These are phyloP conservation scores for Lichtheimia corymbifera DNA, from an alignment of 371 early-diverging fungal species.

Conservation along the genomic window DNA sequence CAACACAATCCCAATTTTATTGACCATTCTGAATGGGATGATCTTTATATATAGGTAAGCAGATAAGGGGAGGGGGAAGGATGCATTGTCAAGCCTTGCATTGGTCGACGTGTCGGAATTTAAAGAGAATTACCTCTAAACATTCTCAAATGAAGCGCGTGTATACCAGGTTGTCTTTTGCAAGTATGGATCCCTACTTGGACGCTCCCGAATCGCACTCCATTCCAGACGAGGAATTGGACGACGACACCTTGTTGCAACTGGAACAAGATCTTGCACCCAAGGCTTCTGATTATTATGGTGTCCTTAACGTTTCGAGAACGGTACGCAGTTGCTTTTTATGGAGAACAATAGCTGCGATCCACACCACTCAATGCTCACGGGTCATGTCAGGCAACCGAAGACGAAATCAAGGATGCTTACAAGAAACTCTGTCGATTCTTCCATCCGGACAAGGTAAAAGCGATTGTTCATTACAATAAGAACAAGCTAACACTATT, in stretches of 20 bases:
- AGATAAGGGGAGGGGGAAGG: too few relatives aligned
- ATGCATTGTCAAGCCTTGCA: too few relatives aligned
- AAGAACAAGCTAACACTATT: background rate
- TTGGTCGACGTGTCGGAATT: too few relatives aligned
- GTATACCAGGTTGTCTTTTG: background rate
- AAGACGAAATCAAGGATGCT: constrained; percentile 84
- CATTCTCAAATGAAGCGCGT: too few relatives aligned
- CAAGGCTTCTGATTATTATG: constrained; percentile 74
- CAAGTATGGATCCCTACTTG: constrained; percentile 61
- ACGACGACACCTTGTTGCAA: constrained; percentile 48
- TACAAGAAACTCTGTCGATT: constrained; percentile 81
- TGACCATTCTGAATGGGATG: too few relatives aligned
- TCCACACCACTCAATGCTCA: background rate
- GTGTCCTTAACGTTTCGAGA: constrained; percentile 79
- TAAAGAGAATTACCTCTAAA: too few relatives aligned
- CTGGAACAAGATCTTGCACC: constrained; percentile 50
- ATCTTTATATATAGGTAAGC: too few relatives aligned
- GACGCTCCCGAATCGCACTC: constrained; percentile 30
- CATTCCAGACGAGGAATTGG: constrained; percentile 35
- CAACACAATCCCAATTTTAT: too few relatives aligned
- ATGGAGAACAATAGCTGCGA: constrained; percentile 1
- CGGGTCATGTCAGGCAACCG: constrained; percentile 61
- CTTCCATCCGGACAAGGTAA: constrained; percentile 88
- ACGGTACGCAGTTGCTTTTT: constrained; percentile 48
- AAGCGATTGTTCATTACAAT: background rate